A percentile compares a stretch with the other conserved stretches of the same genome.
These are phyloP conservation scores for Rhododendron simsii DNA, from an alignment of 148 eudicot species.

Conservation along the genomic window DNA sequence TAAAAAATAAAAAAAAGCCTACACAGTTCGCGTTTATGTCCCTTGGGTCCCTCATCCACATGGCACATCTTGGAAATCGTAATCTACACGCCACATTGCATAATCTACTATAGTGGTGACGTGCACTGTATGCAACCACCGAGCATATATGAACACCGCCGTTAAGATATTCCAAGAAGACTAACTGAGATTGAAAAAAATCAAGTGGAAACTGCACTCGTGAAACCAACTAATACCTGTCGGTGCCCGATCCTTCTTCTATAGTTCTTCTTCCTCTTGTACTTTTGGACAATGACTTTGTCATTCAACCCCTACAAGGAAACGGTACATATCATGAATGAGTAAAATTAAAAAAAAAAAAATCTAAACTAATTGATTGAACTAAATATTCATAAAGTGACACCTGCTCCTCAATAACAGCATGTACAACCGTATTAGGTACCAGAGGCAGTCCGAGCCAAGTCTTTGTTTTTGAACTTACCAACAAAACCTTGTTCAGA, in stretches of 20 bases:
- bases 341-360: neutral
- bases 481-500: slow-evolving; percentile 85
- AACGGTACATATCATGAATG: slow-evolving; percentile 7
- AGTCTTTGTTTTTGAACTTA: slow-evolving; percentile 70
- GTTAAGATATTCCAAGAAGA: neutral
- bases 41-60: neutral
- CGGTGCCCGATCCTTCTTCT: slow-evolving; percentile 90
- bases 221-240: slow-evolving; percentile 46
- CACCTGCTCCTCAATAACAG: slow-evolving; percentile 95
- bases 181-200: neutral
- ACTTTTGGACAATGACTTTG: slow-evolving; percentile 84
- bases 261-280: slow-evolving; percentile 86
- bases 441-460: slow-evolving; percentile 80
- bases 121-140: neutral
- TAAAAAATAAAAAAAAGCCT: no score
- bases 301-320: slow-evolving; percentile 61
- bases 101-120: neutral
- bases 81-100: neutral
- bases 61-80: neutral
- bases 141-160: neutral
- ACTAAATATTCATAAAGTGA: neutral
- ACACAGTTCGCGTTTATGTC: neutral
- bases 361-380: neutral
- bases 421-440: slow-evolving; percentile 83
- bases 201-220: neutral